Conservation (phyloP, 371 early-diverging fungal genomes). For the Lichtheimia ramosa region DNA sequence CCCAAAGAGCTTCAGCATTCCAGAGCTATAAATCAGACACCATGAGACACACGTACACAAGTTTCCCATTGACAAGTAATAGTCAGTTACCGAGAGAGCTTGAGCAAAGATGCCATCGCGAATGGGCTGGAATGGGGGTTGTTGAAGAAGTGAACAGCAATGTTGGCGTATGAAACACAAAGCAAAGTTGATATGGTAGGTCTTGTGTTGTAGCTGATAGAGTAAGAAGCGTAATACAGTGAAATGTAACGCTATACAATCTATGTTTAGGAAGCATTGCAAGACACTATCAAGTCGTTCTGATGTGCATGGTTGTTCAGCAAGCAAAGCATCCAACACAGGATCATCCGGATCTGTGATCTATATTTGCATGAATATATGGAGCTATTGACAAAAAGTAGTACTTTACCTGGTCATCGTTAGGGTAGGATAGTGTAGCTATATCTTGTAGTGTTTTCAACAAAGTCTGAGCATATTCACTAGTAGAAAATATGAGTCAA, state of each 20-base stretch:
- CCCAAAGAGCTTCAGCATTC: conserved; percentile 15
- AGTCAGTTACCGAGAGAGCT: conserved; percentile 14
- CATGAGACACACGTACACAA: not conserved
- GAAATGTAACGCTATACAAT: not conserved
- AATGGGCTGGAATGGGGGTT: not conserved
- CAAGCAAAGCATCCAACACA: conserved; percentile 1
- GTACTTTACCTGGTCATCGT: too few species aligned
- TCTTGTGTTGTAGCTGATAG: conserved; percentile 5
- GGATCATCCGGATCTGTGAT: too few species aligned
- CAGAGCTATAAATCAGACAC: conserved; percentile 12
- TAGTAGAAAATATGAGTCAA: too few species aligned
- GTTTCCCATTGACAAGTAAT: not conserved
- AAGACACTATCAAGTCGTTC: not conserved
- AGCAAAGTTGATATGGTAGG: conserved; percentile 2
- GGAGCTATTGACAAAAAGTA: too few species aligned
- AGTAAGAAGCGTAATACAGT: not conserved
- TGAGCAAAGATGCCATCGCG: conserved; percentile 12
- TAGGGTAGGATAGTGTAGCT: too few species aligned
- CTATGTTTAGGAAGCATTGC: not conserved
- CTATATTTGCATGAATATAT: too few species aligned
- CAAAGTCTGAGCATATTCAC: too few species aligned
- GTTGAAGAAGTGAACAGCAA: conserved; percentile 2
- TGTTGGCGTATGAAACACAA: conserved; percentile 9
- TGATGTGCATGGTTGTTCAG: not conserved
- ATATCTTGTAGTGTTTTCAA: too few species aligned